These are phyloP conservation scores for Collybiopsis luxurians DNA, from an alignment of 768 basidiomycete species.

Conservation along the genomic window DNA sequence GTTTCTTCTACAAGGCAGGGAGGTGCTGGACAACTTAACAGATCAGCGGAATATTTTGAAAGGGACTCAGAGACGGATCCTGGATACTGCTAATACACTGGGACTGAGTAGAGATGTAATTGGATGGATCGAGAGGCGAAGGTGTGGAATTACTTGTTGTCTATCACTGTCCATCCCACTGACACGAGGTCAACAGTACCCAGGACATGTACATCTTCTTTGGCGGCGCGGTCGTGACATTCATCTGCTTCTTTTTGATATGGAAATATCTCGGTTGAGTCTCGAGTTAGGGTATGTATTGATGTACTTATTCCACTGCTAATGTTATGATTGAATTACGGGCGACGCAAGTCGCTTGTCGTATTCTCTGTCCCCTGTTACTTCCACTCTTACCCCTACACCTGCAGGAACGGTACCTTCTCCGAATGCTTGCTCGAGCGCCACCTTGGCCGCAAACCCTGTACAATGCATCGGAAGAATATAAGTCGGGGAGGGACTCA, in stretches of 20 bases:
- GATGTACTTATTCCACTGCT: neutral
- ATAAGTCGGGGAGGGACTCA: slow-evolving; percentile 64
- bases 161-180: neutral
- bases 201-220: slow-evolving; percentile 96
- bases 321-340: slow-evolving; percentile 17
- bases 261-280: slow-evolving; percentile 80
- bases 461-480: slow-evolving; percentile 85
- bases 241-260: slow-evolving; percentile 92
- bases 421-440: slow-evolving; percentile 65
- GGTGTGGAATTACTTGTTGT: slow-evolving; percentile 47
- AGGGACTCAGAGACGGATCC: slow-evolving; percentile 83
- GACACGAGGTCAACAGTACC: slow-evolving; percentile 48
- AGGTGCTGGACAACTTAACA: slow-evolving; percentile 87
- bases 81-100: slow-evolving; percentile 91
- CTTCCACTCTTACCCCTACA: slow-evolving; percentile 62
- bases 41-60: slow-evolving; percentile 94
- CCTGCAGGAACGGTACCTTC: slow-evolving; percentile 78
- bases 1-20: slow-evolving; percentile 88
- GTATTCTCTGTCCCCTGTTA: slow-evolving; percentile 44
- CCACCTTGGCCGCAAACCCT: slow-evolving; percentile 74
- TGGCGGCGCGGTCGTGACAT: slow-evolving; percentile 80
- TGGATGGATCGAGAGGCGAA: slow-evolving; percentile 94
- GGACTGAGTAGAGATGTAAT: slow-evolving; percentile 94
- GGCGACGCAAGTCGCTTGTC: slow-evolving; percentile 38
- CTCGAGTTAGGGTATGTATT: neutral